phyloP scores from a whole-genome alignment of 140 eudicot genomes.

The Oenanthe javanica region DNA sequence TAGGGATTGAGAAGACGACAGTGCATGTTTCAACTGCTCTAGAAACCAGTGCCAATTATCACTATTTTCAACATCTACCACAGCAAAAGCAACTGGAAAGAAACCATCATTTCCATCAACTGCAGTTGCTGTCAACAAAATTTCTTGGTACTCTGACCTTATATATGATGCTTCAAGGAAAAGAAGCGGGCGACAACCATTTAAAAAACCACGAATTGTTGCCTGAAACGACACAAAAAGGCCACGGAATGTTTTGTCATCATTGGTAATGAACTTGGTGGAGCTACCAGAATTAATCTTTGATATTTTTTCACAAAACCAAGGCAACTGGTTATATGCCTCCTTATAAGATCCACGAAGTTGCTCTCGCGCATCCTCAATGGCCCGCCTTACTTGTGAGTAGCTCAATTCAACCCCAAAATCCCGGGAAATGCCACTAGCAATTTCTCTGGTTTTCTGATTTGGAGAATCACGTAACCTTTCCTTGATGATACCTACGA shows the following conservation, averaged over 20 bases:
- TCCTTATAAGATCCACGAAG: constrained; percentile 57
- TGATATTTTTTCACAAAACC: constrained; percentile 47
- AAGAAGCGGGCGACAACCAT: constrained; percentile 5
- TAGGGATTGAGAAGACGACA: not conserved
- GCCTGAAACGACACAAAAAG: constrained; percentile 3
- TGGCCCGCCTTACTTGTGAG: constrained; percentile 41
- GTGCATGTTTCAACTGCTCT: not conserved
- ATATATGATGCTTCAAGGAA: constrained; percentile 3
- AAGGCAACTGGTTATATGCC: constrained; percentile 56
- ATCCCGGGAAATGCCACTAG: constrained; percentile 38
- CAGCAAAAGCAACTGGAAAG: constrained; percentile 1
- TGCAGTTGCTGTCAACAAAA: constrained; percentile 3
- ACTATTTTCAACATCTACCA: not conserved
- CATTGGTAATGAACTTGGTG: not conserved
- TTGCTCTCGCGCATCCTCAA: constrained; percentile 37
- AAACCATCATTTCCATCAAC: constrained; percentile 5
- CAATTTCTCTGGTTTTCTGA: constrained; percentile 53
- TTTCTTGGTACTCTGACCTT: constrained; percentile 1
- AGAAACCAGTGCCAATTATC: constrained; percentile 7
- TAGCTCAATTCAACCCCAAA: constrained; percentile 33
- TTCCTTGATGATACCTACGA: constrained; percentile 50
- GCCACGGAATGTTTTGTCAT: not conserved
- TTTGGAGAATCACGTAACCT: constrained; percentile 61
- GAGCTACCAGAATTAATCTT: constrained; percentile 63
- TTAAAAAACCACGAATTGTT: not conserved